A percentile compares a stretch with the other conserved stretches of the same genome.
Evolutionary conservation across 2,329 filamentous ascomycete species (phyloP).

Genomic region (Didymella pinodella): DNA sequence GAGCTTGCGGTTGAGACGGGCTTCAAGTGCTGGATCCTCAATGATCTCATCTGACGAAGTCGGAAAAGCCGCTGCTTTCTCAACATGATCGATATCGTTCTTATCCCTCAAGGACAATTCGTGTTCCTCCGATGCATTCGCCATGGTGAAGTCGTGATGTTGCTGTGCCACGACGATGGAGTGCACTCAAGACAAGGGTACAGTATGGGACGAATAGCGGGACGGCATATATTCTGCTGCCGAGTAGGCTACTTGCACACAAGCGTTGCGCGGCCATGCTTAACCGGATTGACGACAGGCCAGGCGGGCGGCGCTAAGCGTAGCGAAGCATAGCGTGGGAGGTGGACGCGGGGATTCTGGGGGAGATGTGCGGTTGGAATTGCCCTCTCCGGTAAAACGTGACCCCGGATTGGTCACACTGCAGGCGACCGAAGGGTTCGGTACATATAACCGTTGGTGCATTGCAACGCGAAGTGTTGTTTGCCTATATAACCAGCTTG

Average conservation of each 20-base stretch:
- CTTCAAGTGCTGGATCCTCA: constrained; percentile 34
- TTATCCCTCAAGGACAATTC: constrained; percentile 2
- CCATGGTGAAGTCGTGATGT: not conserved
- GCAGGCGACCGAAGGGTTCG: not conserved
- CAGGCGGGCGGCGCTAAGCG: not conserved
- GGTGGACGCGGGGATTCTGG: constrained; percentile 3
- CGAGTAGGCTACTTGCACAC: constrained; percentile 4
- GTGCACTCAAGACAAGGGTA: not conserved
- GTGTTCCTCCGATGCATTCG: not conserved
- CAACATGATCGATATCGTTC: constrained; percentile 3
- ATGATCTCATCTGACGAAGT: not conserved
- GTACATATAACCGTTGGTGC: not conserved
- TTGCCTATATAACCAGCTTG: not conserved
- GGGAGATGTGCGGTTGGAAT: constrained; percentile 1
- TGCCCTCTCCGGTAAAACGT: constrained; percentile 1
- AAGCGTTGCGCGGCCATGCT: not conserved
- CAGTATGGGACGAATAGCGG: not conserved
- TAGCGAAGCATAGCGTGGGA: not conserved
- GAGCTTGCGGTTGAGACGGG: constrained; percentile 52
- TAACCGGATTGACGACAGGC: not conserved
- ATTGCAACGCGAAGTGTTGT: not conserved
- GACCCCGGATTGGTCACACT: not conserved
- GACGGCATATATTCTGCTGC: not conserved
- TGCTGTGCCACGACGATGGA: too few species aligned
- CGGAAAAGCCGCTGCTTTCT: not conserved